A percentile compares a stretch with the other conserved stretches of the same genome.
Conservation (phyloP, 257 asterid genomes). For the Plantago ovata region DNA sequence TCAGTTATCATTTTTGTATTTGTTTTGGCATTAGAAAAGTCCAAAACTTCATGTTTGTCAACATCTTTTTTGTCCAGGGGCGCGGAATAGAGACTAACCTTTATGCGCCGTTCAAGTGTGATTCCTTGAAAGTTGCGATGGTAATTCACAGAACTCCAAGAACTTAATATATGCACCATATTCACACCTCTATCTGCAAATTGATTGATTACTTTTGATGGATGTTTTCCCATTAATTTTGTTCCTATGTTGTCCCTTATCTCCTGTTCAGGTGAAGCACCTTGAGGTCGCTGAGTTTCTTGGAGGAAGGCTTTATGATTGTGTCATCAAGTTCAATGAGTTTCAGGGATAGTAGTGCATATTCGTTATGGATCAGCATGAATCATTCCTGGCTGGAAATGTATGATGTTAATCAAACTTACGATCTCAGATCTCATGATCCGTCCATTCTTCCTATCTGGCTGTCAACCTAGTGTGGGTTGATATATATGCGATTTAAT, state of each 20-base stretch:
- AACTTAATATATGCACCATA: not conserved
- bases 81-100: constrained; percentile 98
- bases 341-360: constrained; percentile 23
- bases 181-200: not conserved
- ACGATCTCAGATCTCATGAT: not conserved
- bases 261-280: constrained; percentile 80
- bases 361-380: constrained; percentile 4
- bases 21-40: too few species aligned
- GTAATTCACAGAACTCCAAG: constrained; percentile 35
- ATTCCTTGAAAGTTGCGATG: constrained; percentile 91
- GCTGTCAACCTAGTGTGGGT: not conserved
- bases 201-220: constrained; percentile 3
- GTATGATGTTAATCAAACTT: not conserved
- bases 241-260: not conserved
- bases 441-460: not conserved
- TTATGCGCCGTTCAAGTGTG: constrained; percentile 86
- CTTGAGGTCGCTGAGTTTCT: constrained; percentile 93
- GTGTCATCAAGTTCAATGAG: constrained; percentile 80
- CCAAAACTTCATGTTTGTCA: constrained; percentile 5
- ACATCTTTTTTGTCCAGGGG: constrained; percentile 51
- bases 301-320: constrained; percentile 93
- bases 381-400: not conserved
- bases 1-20: too few species aligned
- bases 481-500: too few species aligned
- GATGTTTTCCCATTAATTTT: constrained; percentile 1